phyloP scores from a whole-genome alignment of 495 filamentous ascomycete genomes.

The Diplogelasinospora grovesii region DNA sequence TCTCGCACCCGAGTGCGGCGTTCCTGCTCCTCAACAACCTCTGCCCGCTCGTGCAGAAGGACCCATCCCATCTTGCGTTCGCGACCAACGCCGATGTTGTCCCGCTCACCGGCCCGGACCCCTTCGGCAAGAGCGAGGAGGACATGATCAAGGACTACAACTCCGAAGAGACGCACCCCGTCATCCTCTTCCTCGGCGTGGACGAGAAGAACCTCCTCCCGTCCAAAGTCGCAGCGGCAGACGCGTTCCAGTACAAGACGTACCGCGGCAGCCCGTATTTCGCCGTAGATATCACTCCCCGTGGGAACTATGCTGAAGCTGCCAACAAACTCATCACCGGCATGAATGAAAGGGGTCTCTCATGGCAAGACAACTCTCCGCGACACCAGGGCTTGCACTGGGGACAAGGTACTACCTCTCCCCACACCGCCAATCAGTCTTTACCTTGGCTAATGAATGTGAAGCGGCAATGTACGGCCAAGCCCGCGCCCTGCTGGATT shows the following conservation, averaged over 20 bases:
- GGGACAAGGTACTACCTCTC: slow-evolving; percentile 32
- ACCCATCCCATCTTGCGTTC: slow-evolving; percentile 50
- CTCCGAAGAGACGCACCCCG: slow-evolving; percentile 53
- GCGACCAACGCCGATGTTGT: slow-evolving; percentile 56
- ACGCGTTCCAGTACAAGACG: slow-evolving; percentile 31
- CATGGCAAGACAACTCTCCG: slow-evolving; percentile 18
- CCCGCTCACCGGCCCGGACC: slow-evolving; percentile 61
- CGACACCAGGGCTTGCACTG: slow-evolving; percentile 35
- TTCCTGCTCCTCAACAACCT: slow-evolving; percentile 79
- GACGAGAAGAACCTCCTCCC: slow-evolving; percentile 53
- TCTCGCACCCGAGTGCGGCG: slow-evolving; percentile 59
- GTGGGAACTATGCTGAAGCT: slow-evolving; percentile 48
- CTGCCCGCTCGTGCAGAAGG: slow-evolving; percentile 60
- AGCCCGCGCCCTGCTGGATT: slow-evolving; percentile 82
- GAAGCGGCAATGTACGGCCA: slow-evolving; percentile 87
- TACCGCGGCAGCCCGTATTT: slow-evolving; percentile 81
- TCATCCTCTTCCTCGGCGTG: slow-evolving; percentile 80
- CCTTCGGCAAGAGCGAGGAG: slow-evolving; percentile 66
- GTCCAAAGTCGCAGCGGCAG: not conserved
- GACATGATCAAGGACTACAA: slow-evolving; percentile 68
- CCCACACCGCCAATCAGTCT: not conserved
- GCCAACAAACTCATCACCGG: slow-evolving; percentile 44
- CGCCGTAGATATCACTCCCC: slow-evolving; percentile 80
- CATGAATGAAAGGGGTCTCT: slow-evolving; percentile 25
- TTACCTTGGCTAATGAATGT: not conserved